A percentile compares a stretch with the other conserved stretches of the same genome.
These are phyloP conservation scores for Cucumis melo DNA, from an alignment of 306 rosid genomes.

Conservation along the genomic window DNA sequence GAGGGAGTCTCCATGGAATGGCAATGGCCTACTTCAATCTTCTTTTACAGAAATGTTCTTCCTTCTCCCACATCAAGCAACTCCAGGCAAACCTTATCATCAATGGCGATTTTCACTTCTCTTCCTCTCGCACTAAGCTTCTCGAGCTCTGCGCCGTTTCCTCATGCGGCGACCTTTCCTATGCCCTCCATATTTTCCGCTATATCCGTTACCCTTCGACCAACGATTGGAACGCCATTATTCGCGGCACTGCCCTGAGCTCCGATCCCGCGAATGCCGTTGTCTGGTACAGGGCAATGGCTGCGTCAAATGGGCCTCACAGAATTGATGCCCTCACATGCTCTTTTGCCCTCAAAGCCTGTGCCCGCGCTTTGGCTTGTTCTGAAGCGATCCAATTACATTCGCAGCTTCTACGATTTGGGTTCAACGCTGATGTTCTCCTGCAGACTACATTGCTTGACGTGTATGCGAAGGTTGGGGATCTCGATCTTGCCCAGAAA, in stretches of 20 bases:
- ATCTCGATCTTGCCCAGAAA: constrained; percentile 39
- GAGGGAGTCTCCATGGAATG: constrained; percentile 18
- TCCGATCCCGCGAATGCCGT: constrained; percentile 54
- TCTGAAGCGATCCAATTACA: constrained; percentile 53
- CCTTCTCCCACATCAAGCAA: constrained; percentile 46
- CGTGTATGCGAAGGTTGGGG: constrained; percentile 53
- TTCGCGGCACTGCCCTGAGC: constrained; percentile 71
- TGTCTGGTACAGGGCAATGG: constrained; percentile 39
- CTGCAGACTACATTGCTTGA: constrained; percentile 66
- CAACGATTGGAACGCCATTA: constrained; percentile 65
- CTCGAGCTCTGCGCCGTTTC: constrained; percentile 60
- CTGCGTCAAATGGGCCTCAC: constrained; percentile 22
- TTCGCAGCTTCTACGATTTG: constrained; percentile 45
- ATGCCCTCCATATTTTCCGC: constrained; percentile 40
- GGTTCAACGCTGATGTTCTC: constrained; percentile 39
- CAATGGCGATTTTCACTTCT: constrained; percentile 42
- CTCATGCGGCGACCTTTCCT: constrained; percentile 38
- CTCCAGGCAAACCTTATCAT: constrained; percentile 59
- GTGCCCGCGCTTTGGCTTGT: constrained; percentile 66
- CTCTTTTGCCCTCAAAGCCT: constrained; percentile 70
- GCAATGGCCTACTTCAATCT: constrained; percentile 35
- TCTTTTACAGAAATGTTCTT: constrained; percentile 42
- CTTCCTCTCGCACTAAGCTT: constrained; percentile 46
- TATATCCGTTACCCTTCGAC: constrained; percentile 43
- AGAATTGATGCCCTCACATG: constrained; percentile 65